Percentiles rank a stretch among this genome's conserved stretches.
phyloP scores from a whole-genome alignment of 2,329 filamentous ascomycete species.

The Plenodomus biglobosus region DNA sequence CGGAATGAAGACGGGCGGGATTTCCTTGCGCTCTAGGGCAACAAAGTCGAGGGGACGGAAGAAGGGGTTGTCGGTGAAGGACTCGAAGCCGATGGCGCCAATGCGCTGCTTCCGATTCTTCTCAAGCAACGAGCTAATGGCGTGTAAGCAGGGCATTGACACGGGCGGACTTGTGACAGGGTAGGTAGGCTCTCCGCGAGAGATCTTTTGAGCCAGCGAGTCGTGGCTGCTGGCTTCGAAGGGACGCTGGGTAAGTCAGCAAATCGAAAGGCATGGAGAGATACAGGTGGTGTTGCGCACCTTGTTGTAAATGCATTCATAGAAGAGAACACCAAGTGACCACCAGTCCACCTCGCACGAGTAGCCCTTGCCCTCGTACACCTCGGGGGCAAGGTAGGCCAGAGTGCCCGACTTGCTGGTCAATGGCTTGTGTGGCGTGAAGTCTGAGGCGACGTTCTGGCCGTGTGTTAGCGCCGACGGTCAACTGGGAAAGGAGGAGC shows the following conservation, averaged over 20 bases:
- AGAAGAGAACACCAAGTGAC: constrained; percentile 97
- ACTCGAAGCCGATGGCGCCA: constrained; percentile 78
- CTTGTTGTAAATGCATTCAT: constrained; percentile 99
- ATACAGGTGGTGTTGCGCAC: constrained; percentile 52
- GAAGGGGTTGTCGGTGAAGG: constrained; percentile 85
- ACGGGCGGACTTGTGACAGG: constrained; percentile 92
- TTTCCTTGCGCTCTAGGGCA: constrained; percentile 78
- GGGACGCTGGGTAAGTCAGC: constrained; percentile 64
- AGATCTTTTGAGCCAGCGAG: constrained; percentile 75
- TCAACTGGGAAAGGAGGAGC: constrained; percentile 10
- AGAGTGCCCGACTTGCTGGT: constrained; percentile 97
- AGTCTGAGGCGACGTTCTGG: constrained; percentile 95
- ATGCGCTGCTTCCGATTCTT: constrained; percentile 78
- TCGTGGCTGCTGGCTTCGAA: constrained; percentile 90
- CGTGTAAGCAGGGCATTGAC: constrained; percentile 82
- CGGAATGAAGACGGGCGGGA: constrained; percentile 88
- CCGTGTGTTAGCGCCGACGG: constrained; percentile 41
- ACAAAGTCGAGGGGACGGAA: constrained; percentile 85
- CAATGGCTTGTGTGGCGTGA: constrained; percentile 75
- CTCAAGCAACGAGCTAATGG: constrained; percentile 81
- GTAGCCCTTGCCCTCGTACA: constrained; percentile 89
- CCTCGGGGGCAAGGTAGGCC: constrained; percentile 93
- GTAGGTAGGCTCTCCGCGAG: constrained; percentile 79
- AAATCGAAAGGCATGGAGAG: too few species aligned
- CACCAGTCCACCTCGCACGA: constrained; percentile 94